Conservation (phyloP, 2,329 filamentous ascomycete genomes). For the Hypomyces rosellus region DNA sequence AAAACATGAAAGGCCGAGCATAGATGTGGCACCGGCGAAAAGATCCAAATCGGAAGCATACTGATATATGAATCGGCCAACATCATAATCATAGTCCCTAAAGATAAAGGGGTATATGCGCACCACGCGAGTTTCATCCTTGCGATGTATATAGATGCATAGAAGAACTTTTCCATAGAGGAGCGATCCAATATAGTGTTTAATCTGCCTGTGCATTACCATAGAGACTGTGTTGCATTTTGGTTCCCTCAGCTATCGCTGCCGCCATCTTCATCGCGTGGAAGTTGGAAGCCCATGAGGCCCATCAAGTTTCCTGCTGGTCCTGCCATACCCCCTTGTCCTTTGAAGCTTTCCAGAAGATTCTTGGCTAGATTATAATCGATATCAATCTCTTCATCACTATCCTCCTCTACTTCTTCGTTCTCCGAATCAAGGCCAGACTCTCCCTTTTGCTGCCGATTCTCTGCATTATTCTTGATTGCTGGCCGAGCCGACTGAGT, state of each 20-base stretch:
- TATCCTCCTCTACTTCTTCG: constrained; percentile 38
- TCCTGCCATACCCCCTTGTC: constrained; percentile 77
- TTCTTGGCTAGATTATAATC: constrained; percentile 89
- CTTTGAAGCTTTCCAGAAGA: constrained; percentile 85
- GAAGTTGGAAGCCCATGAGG: constrained; percentile 76
- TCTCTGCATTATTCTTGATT: constrained; percentile 5
- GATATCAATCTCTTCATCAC: constrained; percentile 60
- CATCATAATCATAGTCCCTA: too few species aligned
- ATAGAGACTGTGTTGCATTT: not conserved
- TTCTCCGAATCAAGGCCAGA: constrained; percentile 13
- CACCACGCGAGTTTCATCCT: too few species aligned
- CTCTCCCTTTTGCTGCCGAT: constrained; percentile 11
- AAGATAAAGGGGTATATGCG: too few species aligned
- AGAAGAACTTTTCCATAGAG: too few species aligned
- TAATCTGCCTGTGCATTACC: too few species aligned
- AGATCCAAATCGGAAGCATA: constrained; percentile 26
- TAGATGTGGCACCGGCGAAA: constrained; percentile 40
- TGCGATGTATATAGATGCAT: too few species aligned
- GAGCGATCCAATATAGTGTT: too few species aligned
- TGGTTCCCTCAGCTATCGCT: constrained; percentile 19
- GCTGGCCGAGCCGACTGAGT: constrained; percentile 15
- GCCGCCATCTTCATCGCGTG: constrained; percentile 65
- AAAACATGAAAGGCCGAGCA: constrained; percentile 30
- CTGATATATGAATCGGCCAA: not conserved
- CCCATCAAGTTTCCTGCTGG: constrained; percentile 83